Evolutionary conservation across 495 filamentous ascomycete species (phyloP), one percentile per base, ranked within the genome.

Genomic region (Penicillium nucicola): DNA sequence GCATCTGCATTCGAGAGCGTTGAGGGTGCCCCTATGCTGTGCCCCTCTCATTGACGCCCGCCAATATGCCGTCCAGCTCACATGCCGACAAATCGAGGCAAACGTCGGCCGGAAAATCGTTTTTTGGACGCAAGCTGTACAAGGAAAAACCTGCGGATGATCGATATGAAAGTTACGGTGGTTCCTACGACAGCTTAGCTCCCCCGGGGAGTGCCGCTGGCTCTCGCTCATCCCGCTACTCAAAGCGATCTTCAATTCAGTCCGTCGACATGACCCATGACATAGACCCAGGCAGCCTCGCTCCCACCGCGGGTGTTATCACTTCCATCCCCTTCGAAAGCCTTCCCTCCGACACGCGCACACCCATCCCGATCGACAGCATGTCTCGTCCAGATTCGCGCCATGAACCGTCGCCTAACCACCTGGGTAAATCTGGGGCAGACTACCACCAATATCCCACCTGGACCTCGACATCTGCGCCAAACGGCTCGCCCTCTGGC

Each of bases 371-470:
- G 12, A 76, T 92, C 52, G 87, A 96, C 30, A 88, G 87, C 59
- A 74, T 92, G 42, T 85, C 87, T 25, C 83, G 84, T 53, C 71
- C 79, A 17, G 88, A 91, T 31, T 79, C 79, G 20, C 78, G 84
- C 50, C 82, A 81, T 60, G 88, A 93, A 39, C 88, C 86, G 35
- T 77, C 85, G 38, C 88, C 91, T 13, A 87, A 90, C 68, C 86
- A 92, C 60, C 68, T 95, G 31, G 91, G 87, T 65, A 90, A 88
- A 67, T 74, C 77, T 43, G 83, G 80, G 17, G 77, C 76, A 39
- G 92, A 97, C 61, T 97, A 83, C 61, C 90, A 97, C 67, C 92
- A 96, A 60, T 96, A 96, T 69, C 90, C 91, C 7, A 79, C 77
- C 15, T 85, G 87, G 72, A 82, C 87, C 48, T 76, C 83, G 31